These are phyloP conservation scores for Phaeosphaeriaceae sp. DNA, from an alignment of 2,329 filamentous ascomycete genomes.

Conservation along the genomic window DNA sequence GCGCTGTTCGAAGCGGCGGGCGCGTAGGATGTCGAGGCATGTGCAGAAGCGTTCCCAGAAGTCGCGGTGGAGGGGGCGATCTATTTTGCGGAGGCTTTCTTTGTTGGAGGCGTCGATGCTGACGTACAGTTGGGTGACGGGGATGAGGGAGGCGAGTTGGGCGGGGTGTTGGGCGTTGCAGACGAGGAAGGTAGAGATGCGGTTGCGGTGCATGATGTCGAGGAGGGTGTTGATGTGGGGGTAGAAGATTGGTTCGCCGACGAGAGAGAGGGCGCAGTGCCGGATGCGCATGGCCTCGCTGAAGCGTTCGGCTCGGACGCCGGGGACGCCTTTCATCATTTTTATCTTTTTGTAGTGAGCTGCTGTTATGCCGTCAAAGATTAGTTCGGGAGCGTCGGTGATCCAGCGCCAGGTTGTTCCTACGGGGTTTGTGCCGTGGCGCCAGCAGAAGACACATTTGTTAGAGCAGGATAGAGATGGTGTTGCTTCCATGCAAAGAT, in stretches of 20 bases:
- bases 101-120: constrained; percentile 94
- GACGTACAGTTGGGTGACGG: constrained; percentile 94
- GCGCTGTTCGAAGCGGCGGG: constrained; percentile 82
- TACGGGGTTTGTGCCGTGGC: constrained; percentile 95
- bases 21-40: constrained; percentile 86
- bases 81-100: constrained; percentile 85
- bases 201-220: constrained; percentile 79
- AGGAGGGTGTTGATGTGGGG: constrained; percentile 95
- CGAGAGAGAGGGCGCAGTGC: constrained; percentile 89
- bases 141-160: constrained; percentile 79
- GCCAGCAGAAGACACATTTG: constrained; percentile 99
- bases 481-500: constrained; percentile 98
- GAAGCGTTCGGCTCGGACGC: constrained; percentile 89
- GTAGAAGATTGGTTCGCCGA: constrained; percentile 99
- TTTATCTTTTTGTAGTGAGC: constrained; percentile 98
- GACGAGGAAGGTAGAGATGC: constrained; percentile 92
- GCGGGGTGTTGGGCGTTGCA: constrained; percentile 98
- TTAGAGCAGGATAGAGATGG: constrained; percentile 95
- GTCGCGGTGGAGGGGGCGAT: constrained; percentile 89
- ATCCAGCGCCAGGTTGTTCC: constrained; percentile 97
- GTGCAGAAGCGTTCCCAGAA: constrained; percentile 96
- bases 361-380: constrained; percentile 88
- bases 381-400: constrained; percentile 86
- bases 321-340: constrained; percentile 92
- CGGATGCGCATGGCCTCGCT: constrained; percentile 90